Evolutionary conservation across 1,284 basidiomycete genomes (phyloP).

Genomic region (Hemileccinum hortonii): DNA sequence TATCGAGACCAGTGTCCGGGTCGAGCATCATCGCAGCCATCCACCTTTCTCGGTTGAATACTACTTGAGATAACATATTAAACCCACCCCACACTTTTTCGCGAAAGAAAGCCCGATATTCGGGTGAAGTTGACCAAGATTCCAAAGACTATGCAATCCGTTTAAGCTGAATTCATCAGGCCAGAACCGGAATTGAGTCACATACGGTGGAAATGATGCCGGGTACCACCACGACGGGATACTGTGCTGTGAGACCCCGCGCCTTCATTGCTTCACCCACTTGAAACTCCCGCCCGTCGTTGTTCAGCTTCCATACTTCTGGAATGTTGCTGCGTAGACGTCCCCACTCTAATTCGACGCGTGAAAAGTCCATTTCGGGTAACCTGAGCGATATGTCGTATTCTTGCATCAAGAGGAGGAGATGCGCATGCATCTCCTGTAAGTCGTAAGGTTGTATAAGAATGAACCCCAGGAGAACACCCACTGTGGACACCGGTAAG

Average conservation of each 20-base stretch:
- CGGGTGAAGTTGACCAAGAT: constrained; percentile 82
- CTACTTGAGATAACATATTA: constrained; percentile 84
- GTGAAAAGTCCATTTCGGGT: constrained; percentile 61
- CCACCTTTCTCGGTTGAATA: constrained; percentile 87
- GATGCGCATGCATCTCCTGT: constrained; percentile 52
- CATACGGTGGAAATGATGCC: constrained; percentile 76
- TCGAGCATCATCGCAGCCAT: constrained; percentile 89
- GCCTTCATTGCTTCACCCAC: constrained; percentile 73
- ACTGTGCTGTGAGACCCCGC: constrained; percentile 66
- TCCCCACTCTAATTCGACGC: constrained; percentile 67
- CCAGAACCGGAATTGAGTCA: constrained; percentile 4
- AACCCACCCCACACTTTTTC: constrained; percentile 86
- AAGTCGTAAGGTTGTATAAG: constrained; percentile 64
- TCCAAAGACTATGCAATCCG: constrained; percentile 59
- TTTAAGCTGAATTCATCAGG: background rate
- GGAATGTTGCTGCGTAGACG: constrained; percentile 64
- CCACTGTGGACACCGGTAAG: constrained; percentile 47
- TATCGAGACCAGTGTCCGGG: constrained; percentile 89
- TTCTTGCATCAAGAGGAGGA: constrained; percentile 54
- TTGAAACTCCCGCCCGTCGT: constrained; percentile 80
- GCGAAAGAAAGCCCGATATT: constrained; percentile 78
- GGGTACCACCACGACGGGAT: constrained; percentile 81
- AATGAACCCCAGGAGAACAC: constrained; percentile 57
- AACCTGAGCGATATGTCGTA: constrained; percentile 58
- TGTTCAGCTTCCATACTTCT: constrained; percentile 78